These are phyloP conservation scores for Pseudogymnoascus sp. DNA, from an alignment of 2,329 filamentous ascomycete species.

Conservation along the genomic window DNA sequence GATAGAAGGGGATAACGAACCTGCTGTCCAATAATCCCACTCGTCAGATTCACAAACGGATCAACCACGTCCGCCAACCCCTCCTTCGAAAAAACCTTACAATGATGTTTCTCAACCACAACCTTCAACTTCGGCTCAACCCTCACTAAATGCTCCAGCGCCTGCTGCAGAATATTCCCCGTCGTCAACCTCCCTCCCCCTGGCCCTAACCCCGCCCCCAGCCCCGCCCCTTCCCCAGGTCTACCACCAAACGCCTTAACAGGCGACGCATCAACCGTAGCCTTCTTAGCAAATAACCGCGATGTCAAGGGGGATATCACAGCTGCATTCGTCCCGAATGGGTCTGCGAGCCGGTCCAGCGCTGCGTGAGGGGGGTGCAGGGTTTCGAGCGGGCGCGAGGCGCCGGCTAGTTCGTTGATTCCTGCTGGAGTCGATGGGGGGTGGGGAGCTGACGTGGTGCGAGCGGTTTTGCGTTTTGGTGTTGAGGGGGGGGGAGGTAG, in stretches of 20 bases:
- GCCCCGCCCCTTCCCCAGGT: conserved; percentile 24
- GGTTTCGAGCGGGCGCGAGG: neutral
- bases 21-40: conserved; percentile 91
- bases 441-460: conserved; percentile 25
- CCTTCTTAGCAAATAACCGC: conserved; percentile 47
- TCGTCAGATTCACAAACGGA: conserved; percentile 74
- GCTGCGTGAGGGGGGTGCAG: conserved; percentile 15
- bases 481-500: conserved; percentile 15
- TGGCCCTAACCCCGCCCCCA: too few species aligned
- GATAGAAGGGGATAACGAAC: conserved; percentile 22
- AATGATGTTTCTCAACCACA: conserved; percentile 66
- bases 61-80: conserved; percentile 79
- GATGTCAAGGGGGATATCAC: conserved; percentile 65
- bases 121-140: conserved; percentile 64
- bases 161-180: conserved; percentile 63
- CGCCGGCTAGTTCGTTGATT: neutral
- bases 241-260: conserved; percentile 28
- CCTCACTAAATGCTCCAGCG: conserved; percentile 62
- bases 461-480: conserved; percentile 20
- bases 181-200: conserved; percentile 41
- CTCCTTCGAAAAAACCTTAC: conserved; percentile 69
- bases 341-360: conserved; percentile 48
- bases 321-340: conserved; percentile 58
- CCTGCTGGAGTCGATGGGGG: conserved; percentile 38
- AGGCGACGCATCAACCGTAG: conserved; percentile 37